Percentiles rank a stretch among this genome's conserved stretches.
Conservation (phyloP, 257 asterid genomes). For the Fraxinus cuspidata region DNA sequence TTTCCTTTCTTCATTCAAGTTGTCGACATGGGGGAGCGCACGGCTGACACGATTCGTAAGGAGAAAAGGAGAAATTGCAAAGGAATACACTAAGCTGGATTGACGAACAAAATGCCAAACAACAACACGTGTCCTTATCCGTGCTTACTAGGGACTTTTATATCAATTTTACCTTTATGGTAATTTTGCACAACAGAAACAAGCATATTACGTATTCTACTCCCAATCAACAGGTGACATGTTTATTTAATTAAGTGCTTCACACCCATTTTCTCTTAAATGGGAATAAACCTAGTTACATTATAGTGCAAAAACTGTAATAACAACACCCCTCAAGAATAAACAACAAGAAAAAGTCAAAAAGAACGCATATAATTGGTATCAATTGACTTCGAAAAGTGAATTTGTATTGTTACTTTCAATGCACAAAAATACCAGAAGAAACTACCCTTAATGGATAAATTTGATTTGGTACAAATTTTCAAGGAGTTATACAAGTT, state of each 20-base stretch:
- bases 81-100: too few relatives aligned
- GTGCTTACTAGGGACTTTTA: too few relatives aligned
- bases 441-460: neutral
- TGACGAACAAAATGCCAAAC: neutral
- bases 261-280: neutral
- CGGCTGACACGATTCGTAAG: too few relatives aligned
- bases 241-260: neutral
- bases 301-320: neutral
- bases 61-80: too few relatives aligned
- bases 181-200: neutral
- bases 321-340: neutral
- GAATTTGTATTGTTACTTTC: neutral
- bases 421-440: neutral
- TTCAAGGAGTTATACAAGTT: neutral
- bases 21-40: too few relatives aligned
- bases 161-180: neutral
- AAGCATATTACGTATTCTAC: neutral
- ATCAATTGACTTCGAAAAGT: neutral
- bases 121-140: neutral
- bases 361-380: neutral
- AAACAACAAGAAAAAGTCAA: neutral
- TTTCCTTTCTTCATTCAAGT: too few relatives aligned
- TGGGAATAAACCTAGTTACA: neutral
- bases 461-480: neutral
- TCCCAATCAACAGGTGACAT: neutral